Evolutionary conservation across 2,329 filamentous ascomycete species (phyloP), one percentile per base, ranked within the genome.

Genomic region (Dactylonectria macrodidyma): DNA sequence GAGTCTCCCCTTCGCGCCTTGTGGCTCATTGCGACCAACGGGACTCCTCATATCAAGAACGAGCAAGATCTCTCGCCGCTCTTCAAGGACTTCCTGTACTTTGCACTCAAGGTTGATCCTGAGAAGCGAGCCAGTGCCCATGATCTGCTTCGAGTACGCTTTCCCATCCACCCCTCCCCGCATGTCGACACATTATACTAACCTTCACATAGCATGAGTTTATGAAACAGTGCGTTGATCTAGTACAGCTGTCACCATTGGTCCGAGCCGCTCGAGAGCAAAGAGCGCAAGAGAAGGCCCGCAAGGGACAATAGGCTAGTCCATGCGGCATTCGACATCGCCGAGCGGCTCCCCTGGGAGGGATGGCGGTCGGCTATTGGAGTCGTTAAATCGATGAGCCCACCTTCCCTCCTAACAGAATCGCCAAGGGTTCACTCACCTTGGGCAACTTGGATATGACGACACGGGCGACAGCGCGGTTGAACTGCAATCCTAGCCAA

Each of bases 111-210:
- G 86, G 96, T 99, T 6, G 96, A 98, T 78, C 95, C 96, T 1
- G 96, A 98, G 84, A 97, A 97, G 89, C 88, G 96, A 82, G 95
- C 95, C 46, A 97, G 94, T 78, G 96, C 96, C 41, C 94, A 97
- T 82, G 95, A 98, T 85, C 84, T 99, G 68, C 86, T 99, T 75
- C 91, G 93, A 84, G 96, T 98, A 88, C 84, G 93, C 73, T 50
- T 59, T 44, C n/a, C 78, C 63, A 76, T 48, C 70, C 5, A 5
- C 83, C 81, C 79, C 84, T 51, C 38, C 50, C 12, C 44, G n/a
- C 5, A n/a, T 24, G 7, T 22, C 19, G 11, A n/a, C 9, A 19
- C 7, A 16, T 8, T 14, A 7, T 33, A 36, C 77, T 79, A 67
- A 80, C 63, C 48, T 22, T 19, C 26, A 30, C 68, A 55, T 75